Base-by-base conservation (phyloP, 78 protist species). In the Corallochytrium limacisporum region DNA sequence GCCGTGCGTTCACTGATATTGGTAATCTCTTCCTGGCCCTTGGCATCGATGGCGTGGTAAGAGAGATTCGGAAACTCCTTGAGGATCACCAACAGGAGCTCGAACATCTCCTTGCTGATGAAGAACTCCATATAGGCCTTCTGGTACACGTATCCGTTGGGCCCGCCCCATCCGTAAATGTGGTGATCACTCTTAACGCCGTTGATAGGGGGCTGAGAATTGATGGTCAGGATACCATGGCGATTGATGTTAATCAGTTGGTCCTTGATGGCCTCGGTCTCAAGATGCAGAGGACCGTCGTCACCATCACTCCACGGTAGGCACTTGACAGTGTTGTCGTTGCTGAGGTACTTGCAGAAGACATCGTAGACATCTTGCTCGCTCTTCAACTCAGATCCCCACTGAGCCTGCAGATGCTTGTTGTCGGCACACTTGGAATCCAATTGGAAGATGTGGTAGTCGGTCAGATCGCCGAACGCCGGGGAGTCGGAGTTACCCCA, bases 121-220 rank as follows among this genome's bases (percentile, higher is more conserved):
- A 93, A 93, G 62, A 90, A 78, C 84, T 93, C 95, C 20, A 88
- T 18, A 59, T 93, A 93, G 1, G 85, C 74, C 77, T 94, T 94
- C 39, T 94, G 93, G 74, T 83, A 94, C 69, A 91, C 91, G 47
- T 73, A 72, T 0, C 98, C 96, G 37, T 79, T 75, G 16, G 53
- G 47, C 4, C 81, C 85, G 33, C 98, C 98, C 96, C 96, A 94
- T n/a, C 98, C 98, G 38, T 69, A 59, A 16, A 20, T 28, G 32
- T 47, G 65, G 51, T 89, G 91, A 33, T 50, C 28, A 3, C 95
- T 88, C 26, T 74, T 44, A 13, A 53, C 76, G 6, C 91, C 95
- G 69, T 91, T 90, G 76, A 91, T 77, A 2, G 72, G 75, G 1
- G 98, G 98, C 75, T 91, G 98, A 9, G 75, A 49, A 84, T 91